Evolutionary conservation across 2,329 filamentous ascomycete genomes (phyloP), one percentile per base, ranked within the genome.

Genomic region (Laburnicola sp.): DNA sequence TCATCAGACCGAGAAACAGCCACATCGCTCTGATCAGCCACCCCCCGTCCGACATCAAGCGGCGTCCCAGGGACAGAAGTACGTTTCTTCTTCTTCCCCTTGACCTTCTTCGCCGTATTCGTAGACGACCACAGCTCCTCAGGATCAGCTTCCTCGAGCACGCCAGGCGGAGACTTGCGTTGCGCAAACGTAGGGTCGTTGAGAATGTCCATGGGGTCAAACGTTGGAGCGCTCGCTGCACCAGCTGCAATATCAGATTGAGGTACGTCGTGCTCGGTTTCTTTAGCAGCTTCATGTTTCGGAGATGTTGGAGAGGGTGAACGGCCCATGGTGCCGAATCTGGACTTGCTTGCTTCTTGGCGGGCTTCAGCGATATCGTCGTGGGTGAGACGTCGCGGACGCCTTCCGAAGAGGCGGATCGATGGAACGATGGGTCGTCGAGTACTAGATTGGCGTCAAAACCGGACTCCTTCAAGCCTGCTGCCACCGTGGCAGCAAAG

Each of bases 401-500:
- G 22, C 57, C 57, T 23, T 58, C 52, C 11, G 65, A 57, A 39
- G 70, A 70, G 2, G 52, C 54, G n/a, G 66, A 64, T 45, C 64
- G 61, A 49, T 68, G 65, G 54, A 72, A 73, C 0, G 58, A 52
- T 21, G 73, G 69, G 54, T 79, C 73, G 22, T 77, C 68, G 39
- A 78, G 66, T 5, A 78, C 76, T 28, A 77, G 64, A 41, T 74
- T 66, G 3, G 75, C 70, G 56, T 78, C 67, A 56, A 80, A 79
- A 28, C 77, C 77, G 25, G 75, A 76, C 44, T 76, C 72, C 50
- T 74, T 68, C 10, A 80, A 59, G 27, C 75, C 76, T 44, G 75
- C 76, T 22, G 76, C 76, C 6, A 80, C 61, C 3, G 76, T 75
- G 3, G 76, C 77, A 23, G 77, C 74, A 47, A 80, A 79, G 53